These are phyloP conservation scores for Luffa acutangula DNA, from an alignment of 306 rosid species.

Conservation along the genomic window DNA sequence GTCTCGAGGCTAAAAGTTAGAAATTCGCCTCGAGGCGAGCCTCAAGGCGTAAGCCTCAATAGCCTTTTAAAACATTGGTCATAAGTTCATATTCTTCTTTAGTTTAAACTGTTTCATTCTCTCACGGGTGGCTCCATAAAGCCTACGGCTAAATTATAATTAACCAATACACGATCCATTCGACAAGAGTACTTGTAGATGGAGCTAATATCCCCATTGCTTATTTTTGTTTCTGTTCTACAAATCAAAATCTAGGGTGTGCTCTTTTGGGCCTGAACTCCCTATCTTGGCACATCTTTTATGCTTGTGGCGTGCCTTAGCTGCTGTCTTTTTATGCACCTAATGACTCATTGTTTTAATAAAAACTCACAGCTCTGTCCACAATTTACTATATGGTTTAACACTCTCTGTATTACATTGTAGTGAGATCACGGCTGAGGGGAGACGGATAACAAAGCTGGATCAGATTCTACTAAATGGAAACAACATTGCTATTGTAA, in stretches of 20 bases:
- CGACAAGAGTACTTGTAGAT: background rate
- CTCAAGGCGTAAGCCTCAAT: no score
- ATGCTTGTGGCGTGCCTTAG: background rate
- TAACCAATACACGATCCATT: background rate
- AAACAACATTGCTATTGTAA: conserved; percentile 99
- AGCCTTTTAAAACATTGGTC: no score
- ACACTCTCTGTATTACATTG: conserved; percentile 7
- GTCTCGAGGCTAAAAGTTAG: no score
- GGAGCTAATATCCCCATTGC: background rate
- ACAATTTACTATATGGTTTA: background rate
- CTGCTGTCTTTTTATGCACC: background rate
- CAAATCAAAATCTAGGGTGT: background rate
- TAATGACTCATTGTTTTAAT: background rate
- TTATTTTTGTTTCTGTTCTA: background rate
- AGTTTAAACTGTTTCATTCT: background rate
- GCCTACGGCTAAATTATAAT: background rate
- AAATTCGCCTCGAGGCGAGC: no score
- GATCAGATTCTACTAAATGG: conserved; percentile 95
- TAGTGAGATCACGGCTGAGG: conserved; percentile 94
- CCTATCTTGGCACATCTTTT: background rate
- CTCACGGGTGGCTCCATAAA: background rate
- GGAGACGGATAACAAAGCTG: conserved; percentile 93
- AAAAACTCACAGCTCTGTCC: background rate
- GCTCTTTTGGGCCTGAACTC: background rate
- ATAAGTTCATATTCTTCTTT: background rate